Base-by-base conservation (phyloP, 768 basidiomycete species). In the Daedalea quercina region DNA sequence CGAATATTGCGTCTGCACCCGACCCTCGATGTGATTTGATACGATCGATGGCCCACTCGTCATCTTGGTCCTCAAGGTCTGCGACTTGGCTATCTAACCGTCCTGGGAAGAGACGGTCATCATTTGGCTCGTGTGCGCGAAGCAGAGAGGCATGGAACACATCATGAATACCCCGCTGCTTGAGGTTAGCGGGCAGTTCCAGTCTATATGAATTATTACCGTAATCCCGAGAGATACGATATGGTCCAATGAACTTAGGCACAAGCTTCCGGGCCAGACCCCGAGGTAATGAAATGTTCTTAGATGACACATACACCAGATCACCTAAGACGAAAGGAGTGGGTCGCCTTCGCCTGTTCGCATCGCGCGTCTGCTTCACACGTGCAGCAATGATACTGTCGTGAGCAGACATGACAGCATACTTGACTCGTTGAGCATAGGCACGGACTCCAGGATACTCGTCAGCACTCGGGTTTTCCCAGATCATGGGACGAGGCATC, bases 181-280 rank as follows among this genome's bases (percentile, higher is more conserved):
- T 41, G 3, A 72, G 49, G 1, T 65, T 66, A 0, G 35, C 26
- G 1, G 73, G 68, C 1, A 74, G 41, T 2, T 69, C 57, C 0
- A 76, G 50, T 1, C 12, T 53, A 53, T 71, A 74, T 0, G 56
- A 3, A 61, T 66, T 12, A 45, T 65, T 15, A 46, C 56, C 1
- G 55, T 58, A 28, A 53, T 34, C 15, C 44, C 57, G 26, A 0
- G 63, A 1, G 0, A 75, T 63, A 2, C 56, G 47, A 48, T 66
- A 76, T 0, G 73, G 76, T 3, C 76, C 72, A 15, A 76, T 60
- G 50, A 56, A 75, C 33, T 70, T 70, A 0, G 70, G 75, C 0
- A 64, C 33, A 0, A 76, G 57, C 47, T 75, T 76, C 3, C 58
- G 24, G 0, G 70, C 70, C 9, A 63, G 44, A 3, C 63, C 67